Evolutionary conservation across 805 yeast species (phyloP).

Genomic region (Barnettozyma populi): DNA sequence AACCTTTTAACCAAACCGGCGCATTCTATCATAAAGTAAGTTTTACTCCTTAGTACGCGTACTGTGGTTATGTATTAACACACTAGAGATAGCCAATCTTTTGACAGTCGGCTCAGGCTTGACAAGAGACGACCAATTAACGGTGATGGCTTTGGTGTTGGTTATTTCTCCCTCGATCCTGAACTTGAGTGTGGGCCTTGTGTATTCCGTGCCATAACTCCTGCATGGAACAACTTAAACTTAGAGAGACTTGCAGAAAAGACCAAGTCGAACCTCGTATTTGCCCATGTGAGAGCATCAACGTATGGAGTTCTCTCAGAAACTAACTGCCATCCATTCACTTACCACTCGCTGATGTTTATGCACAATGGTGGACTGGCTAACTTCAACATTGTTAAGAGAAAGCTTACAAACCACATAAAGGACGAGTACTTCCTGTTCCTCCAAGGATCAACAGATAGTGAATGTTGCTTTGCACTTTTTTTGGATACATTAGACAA

Average conservation of each 20-base stretch:
- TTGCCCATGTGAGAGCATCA: slow-evolving; percentile 95
- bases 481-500: slow-evolving; percentile 70
- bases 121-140: slow-evolving; percentile 90
- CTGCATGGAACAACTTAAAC: slow-evolving; percentile 96
- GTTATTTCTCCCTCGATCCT: slow-evolving; percentile 69
- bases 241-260: slow-evolving; percentile 80
- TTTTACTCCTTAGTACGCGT: not conserved
- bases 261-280: slow-evolving; percentile 77
- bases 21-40: slow-evolving; percentile 83
- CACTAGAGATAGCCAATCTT: slow-evolving; percentile 55
- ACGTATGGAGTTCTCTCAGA: slow-evolving; percentile 93
- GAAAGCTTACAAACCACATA: slow-evolving; percentile 63
- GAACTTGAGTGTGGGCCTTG: slow-evolving; percentile 75
- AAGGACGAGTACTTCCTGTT: slow-evolving; percentile 73
- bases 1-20: slow-evolving; percentile 91
- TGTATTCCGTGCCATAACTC: slow-evolving; percentile 90
- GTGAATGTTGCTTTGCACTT: slow-evolving; percentile 91
- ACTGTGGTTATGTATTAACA: not conserved
- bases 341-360: slow-evolving; percentile 80
- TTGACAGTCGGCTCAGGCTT: slow-evolving; percentile 80
- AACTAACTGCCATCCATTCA: slow-evolving; percentile 96
- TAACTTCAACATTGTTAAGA: slow-evolving; percentile 66
- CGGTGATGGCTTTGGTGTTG: slow-evolving; percentile 98
- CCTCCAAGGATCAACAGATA: slow-evolving; percentile 92
- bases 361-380: slow-evolving; percentile 97